A percentile compares a stretch with the other conserved stretches of the same genome.
These are phyloP conservation scores for Celoporthe dispersa DNA, from an alignment of 2,329 filamentous ascomycete genomes.

Conservation along the genomic window DNA sequence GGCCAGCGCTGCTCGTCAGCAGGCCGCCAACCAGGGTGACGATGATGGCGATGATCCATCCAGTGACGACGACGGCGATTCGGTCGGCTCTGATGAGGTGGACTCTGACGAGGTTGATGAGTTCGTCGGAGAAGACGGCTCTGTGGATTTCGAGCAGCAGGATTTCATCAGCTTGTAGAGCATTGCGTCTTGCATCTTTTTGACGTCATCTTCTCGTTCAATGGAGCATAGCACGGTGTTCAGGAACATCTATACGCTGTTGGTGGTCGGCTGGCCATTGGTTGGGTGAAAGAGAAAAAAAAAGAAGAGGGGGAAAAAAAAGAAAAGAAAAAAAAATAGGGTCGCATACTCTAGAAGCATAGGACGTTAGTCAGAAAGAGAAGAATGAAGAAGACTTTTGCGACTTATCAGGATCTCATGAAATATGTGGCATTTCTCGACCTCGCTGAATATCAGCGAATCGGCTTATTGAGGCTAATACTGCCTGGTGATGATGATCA, in stretches of 20 bases:
- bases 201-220: not conserved
- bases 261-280: not conserved
- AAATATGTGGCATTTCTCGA: not conserved
- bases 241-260: not conserved
- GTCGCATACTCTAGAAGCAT: not conserved
- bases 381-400: conserved; percentile 1
- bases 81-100: conserved; percentile 74
- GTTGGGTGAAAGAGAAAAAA: not conserved
- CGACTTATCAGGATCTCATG: not conserved
- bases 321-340: not conserved
- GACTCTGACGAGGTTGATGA: conserved; percentile 77
- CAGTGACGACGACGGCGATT: conserved; percentile 74
- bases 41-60: conserved; percentile 69
- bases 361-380: not conserved
- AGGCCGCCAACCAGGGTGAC: conserved; percentile 51
- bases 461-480: not conserved
- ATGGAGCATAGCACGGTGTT: conserved; percentile 22
- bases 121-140: conserved; percentile 61
- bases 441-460: not conserved
- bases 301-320: not conserved
- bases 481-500: not conserved
- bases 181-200: not conserved
- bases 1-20: conserved; percentile 55
- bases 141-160: conserved; percentile 60
- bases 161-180: conserved; percentile 55